These are phyloP conservation scores for Pseudonitzschia delicatissima DNA, from an alignment of 108 stramenopile species.

Conservation along the genomic window DNA sequence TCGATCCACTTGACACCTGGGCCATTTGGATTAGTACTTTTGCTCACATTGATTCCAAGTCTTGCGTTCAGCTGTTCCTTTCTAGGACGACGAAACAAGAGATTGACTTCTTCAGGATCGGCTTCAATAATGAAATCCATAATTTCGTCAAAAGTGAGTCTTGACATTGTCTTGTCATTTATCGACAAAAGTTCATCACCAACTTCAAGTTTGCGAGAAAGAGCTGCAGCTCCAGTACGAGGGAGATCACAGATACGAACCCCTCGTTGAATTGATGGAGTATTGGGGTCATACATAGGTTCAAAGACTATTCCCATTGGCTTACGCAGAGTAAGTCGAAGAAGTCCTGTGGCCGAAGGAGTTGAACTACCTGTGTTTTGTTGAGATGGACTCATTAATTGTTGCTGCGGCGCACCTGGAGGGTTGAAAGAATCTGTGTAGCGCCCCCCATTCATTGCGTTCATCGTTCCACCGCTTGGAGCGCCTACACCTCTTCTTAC, in stretches of 20 bases:
- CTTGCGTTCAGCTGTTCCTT: conserved; percentile 51
- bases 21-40: conserved; percentile 5
- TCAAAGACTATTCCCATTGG: conserved; percentile 92
- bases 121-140: conserved; percentile 91
- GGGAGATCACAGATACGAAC: conserved; percentile 86
- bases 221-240: conserved; percentile 79
- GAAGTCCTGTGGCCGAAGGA: conserved; percentile 51
- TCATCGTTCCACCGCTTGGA: neutral
- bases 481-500: conserved; percentile 29
- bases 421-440: conserved; percentile 11
- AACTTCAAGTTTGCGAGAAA: conserved; percentile 71
- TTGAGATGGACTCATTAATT: neutral
- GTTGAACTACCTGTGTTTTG: neutral
- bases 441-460: neutral
- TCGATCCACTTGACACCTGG: conserved; percentile 74
- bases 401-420: neutral
- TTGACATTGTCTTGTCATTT: conserved; percentile 83
- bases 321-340: conserved; percentile 75
- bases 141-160: conserved; percentile 85
- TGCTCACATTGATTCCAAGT: conserved; percentile 26
- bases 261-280: conserved; percentile 54
- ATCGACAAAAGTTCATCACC: conserved; percentile 83
- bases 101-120: conserved; percentile 75
- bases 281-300: conserved; percentile 82
- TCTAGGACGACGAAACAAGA: conserved; percentile 76